phyloP scores from a whole-genome alignment of 148 eudicot species.

The Camellia lanceoleosa region DNA sequence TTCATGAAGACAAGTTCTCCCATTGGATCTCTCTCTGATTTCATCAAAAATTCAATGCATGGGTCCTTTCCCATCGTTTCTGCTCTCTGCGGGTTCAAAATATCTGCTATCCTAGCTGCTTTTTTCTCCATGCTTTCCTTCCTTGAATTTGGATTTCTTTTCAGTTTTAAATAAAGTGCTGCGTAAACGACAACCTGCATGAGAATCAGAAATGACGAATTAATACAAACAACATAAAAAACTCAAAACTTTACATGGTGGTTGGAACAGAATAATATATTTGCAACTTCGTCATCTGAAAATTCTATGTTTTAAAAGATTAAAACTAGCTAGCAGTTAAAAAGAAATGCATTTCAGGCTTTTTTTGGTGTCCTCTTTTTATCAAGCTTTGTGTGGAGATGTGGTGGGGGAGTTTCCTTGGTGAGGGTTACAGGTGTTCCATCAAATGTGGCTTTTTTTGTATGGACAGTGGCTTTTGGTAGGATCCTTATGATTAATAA shows the following conservation, averaged over 20 bases:
- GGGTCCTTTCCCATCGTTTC: slow-evolving; percentile 33
- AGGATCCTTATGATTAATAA: no score
- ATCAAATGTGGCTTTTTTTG: no score
- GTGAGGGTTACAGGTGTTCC: no score
- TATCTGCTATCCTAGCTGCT: slow-evolving; percentile 52
- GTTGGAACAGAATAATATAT: slow-evolving; percentile 7
- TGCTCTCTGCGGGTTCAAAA: slow-evolving; percentile 34
- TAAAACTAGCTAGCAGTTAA: not conserved
- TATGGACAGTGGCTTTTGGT: no score
- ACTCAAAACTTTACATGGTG: not conserved
- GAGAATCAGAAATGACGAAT: not conserved
- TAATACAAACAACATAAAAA: not conserved
- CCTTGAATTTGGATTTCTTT: slow-evolving; percentile 20
- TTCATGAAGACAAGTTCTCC: slow-evolving; percentile 65
- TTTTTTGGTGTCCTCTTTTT: no score
- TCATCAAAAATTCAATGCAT: slow-evolving; percentile 36
- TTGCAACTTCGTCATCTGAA: not conserved
- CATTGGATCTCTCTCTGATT: slow-evolving; percentile 36
- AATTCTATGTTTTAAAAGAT: not conserved
- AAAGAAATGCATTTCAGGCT: not conserved
- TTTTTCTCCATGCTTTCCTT: slow-evolving; percentile 36
- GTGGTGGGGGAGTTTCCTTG: no score
- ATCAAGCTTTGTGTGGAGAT: no score
- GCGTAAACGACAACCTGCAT: slow-evolving; percentile 67
- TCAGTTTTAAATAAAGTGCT: slow-evolving; percentile 67